Base-by-base conservation (phyloP, 768 basidiomycete species). In the Mycena venus region DNA sequence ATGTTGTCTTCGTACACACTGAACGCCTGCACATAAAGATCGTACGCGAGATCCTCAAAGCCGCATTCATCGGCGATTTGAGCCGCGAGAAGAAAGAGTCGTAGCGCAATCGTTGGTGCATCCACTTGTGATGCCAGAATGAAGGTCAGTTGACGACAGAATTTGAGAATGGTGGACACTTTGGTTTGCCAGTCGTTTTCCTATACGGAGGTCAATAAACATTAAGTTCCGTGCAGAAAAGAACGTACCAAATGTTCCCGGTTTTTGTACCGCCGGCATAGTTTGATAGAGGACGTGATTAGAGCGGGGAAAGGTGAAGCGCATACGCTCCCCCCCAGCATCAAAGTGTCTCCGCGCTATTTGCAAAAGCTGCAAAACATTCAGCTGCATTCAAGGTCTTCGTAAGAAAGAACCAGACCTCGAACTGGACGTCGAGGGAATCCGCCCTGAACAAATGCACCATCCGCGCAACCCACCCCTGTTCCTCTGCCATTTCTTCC, bases 401-500 rank as follows among this genome's bases (percentile, higher is more conserved):
- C 17, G 11, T 19, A 12, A 27, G 23, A 55, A 51, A 66, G 32
- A 34, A 29, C 17, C 91, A 31, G 72, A 95, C 97, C 89, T 97
- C 94, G 76, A 96, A 98, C 79, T 99, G 98, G 17, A 93, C 90
- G 77, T 90, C 94, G 75, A 99, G 82, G 31, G 95, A 94, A 62
- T 98, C 96, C 0, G 95, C 90, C 25, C 93, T 87, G 91, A 99
- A 98, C 36, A 99, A 82, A 86, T 99, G 98, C 3, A 99, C 95
- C 96, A 99, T 99, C 75, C 98, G 87, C 47, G 98, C 98, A 19
- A 99, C 92, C 98, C 98, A 99, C 0, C 98, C 98, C 79, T 99
- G 98, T 82, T 99, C 98, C 82, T 99, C 98, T 0, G 97, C 97
- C 86, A 97, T 89, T 80, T 99, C 98, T 81, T 97, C 95, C 62